Evolutionary conservation across 192 early-diverging fungal species (phyloP).

Genomic region (Glomus cerebriforme): DNA sequence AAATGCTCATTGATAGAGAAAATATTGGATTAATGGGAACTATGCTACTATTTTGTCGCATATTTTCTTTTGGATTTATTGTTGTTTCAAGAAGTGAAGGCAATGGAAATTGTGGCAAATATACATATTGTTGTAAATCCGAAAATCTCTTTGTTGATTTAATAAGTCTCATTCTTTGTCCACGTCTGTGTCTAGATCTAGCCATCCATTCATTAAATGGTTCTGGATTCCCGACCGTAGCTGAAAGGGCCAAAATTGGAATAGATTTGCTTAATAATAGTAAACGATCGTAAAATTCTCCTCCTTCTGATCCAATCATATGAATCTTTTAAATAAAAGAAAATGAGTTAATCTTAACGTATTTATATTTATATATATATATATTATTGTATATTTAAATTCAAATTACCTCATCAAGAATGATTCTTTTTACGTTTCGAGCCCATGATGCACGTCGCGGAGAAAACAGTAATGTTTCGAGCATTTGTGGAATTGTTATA

Average conservation of each 20-base stretch:
- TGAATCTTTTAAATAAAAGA: no score
- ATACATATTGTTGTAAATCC: conserved; percentile 44
- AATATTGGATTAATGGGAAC: conserved; percentile 41
- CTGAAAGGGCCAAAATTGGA: conserved; percentile 48
- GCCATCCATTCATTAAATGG: conserved; percentile 38
- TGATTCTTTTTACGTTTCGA: conserved; percentile 37
- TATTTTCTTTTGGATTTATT: neutral
- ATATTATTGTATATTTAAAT: no score
- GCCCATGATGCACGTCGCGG: conserved; percentile 38
- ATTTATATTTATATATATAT: no score
- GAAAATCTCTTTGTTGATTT: conserved; percentile 42
- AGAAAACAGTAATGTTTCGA: conserved; percentile 40
- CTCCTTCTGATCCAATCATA: conserved; percentile 23
- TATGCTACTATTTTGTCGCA: neutral
- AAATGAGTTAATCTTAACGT: no score
- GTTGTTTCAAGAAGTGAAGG: neutral
- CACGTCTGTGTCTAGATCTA: conserved; percentile 21
- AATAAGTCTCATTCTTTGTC: conserved; percentile 34
- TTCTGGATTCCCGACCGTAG: conserved; percentile 44
- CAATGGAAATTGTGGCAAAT: conserved; percentile 32
- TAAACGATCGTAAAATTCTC: conserved; percentile 45
- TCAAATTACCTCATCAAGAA: conserved; percentile 54
- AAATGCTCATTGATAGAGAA: conserved; percentile 26
- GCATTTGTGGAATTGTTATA: conserved; percentile 45
- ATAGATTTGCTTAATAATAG: neutral